phyloP scores from a whole-genome alignment of 1,284 basidiomycete genomes.

The Ganoderma lucidum region DNA sequence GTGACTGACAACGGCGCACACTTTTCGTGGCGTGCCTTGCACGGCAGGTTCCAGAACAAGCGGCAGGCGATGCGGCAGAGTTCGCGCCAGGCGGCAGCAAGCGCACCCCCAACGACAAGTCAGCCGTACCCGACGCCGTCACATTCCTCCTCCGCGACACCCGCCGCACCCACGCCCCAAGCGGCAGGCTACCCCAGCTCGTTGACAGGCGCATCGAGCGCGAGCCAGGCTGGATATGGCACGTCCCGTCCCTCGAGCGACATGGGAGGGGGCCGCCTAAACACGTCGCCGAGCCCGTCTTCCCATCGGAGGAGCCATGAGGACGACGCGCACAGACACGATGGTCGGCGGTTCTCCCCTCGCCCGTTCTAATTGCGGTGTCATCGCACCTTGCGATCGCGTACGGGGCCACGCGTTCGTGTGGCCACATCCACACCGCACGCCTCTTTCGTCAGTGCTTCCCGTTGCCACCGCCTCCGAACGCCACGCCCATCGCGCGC shows the following conservation, averaged over 20 bases:
- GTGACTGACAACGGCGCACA: conserved; percentile 18
- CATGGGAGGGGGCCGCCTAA: conserved; percentile 32
- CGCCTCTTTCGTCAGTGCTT: conserved; percentile 7
- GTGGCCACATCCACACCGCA: conserved; percentile 21
- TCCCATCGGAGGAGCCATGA: conserved; percentile 35
- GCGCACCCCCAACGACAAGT: conserved; percentile 51
- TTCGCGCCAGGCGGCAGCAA: conserved; percentile 64
- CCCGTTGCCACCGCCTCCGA: conserved; percentile 2
- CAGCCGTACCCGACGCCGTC: conserved; percentile 59
- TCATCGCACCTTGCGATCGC: conserved; percentile 31
- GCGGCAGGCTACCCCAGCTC: conserved; percentile 24
- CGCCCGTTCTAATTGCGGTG: conserved; percentile 31
- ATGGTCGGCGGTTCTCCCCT: conserved; percentile 27
- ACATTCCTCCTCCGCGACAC: conserved; percentile 36
- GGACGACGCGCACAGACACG: conserved; percentile 32
- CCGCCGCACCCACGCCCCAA: conserved; percentile 26
- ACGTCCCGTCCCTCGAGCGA: conserved; percentile 29
- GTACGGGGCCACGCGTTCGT: conserved; percentile 26
- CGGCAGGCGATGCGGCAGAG: conserved; percentile 82
- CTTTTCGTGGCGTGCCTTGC: conserved; percentile 12
- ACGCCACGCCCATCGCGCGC: conserved; percentile 9
- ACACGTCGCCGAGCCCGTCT: conserved; percentile 34
- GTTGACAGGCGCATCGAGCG: conserved; percentile 28
- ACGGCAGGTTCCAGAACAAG: conserved; percentile 83
- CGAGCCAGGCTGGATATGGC: conserved; percentile 32